Base-by-base conservation (phyloP, 805 yeast species). In the Ogataea minuta region DNA sequence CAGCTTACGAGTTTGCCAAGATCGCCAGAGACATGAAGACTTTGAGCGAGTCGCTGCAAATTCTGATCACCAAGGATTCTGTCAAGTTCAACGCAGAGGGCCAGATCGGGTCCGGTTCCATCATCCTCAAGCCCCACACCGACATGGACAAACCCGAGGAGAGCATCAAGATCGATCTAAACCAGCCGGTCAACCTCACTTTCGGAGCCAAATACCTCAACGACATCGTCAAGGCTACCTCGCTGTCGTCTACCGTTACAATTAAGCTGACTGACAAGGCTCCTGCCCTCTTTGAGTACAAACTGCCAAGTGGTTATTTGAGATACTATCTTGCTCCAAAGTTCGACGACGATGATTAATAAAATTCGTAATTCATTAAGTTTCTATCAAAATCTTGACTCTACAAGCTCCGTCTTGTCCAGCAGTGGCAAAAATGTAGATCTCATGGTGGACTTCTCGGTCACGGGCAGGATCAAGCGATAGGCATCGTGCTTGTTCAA, bases 301-400 rank as follows among this genome's bases (percentile, higher is more conserved):
- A 83, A 66, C 72, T 93, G 60, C 81, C 88, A 47, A 84, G 91
- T 64, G 99, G 99, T 39, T 86, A 87, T 67, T 72, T 93, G 63
- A 83, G 96, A 63, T 93, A 85, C 77, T 93, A 86, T 77, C 76
- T 93, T 64, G 99, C 99, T 54, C 99, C 99, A 44, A 91, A 93
- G 75, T 88, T 93, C 62, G 96, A 85, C 50, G 98, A 90, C 49
- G 95, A 86, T 49, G 93, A 85, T 50, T 78, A 68, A 59, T n/a
- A 23, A 8, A 16, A 13, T 28, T 15, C 20, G 28, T 13, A 31
- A 13, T 20, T 17, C 8, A 26, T 33, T 30, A 12, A 27, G 27
- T 11, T 26, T 27, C 26, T 23, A 34, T 43, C 31, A 57, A 40
- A 57, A 60, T 33, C 45, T 49, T 8, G 60, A 54, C 17, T 57